Base-by-base conservation (phyloP, 257 asterid genomes). In the Haberlea rhodopensis region DNA sequence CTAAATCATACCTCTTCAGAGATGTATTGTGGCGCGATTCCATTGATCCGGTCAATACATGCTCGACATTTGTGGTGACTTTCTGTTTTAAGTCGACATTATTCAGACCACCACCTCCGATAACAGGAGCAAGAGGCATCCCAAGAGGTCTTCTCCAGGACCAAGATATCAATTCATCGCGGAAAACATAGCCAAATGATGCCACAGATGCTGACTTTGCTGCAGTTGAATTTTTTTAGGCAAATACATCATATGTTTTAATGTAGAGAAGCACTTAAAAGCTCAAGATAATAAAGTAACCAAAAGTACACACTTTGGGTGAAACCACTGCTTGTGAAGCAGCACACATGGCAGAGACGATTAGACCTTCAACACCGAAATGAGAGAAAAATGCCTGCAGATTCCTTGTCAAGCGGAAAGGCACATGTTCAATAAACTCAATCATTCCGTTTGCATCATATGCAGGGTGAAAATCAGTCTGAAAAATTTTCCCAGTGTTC, bases 111-210 rank as follows among this genome's bases (percentile, higher is more conserved):
- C 92, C 85, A 5, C 89, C 82, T 34, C 81, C 89, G 34, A 86
- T 94, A 48, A 80, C 82, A 45, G 95, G 86, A 52, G 81, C 86
- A 49, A 80, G 73, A 19, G 90, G 91, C 87, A 86, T 83, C 63
- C 96, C 97, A 7, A 83, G 86, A 37, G 97, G 95, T 81, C 91
- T 83, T 80, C 97, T 87, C 97, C 96, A 94, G 49, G 97, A 90
- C 99, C 99, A 94, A 26, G 99, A 94, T 58, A 94, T 78, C 75
- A 94, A 68, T 82, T 94, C 99, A 74, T 94, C 99, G n/a, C 99
- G 97, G 85, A 94, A 94, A 94, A 94, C 96, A 90, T 87, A 2
- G 99, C 99, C 77, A 94, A 75, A 76, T 94, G 97, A 82, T 94
- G 94, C 97, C 96, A 94, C 65, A 94, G 46, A 77, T 90, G 99